A percentile compares a stretch with the other conserved stretches of the same genome.
Evolutionary conservation across 176 grass and related monocot genomes (phyloP).

Genomic region (Zea luxurians): DNA sequence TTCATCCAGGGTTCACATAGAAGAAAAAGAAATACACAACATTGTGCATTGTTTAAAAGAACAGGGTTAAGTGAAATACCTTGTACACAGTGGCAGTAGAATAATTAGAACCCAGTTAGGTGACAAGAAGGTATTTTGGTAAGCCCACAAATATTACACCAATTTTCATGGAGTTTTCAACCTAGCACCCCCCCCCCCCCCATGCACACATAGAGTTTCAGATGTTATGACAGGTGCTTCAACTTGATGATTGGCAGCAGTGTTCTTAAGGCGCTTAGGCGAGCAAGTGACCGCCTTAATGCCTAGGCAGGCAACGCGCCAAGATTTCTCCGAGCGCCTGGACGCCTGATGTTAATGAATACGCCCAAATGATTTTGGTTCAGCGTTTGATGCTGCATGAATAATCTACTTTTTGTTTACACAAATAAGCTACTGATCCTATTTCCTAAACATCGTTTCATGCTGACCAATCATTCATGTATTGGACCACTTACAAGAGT

Average conservation of each 20-base stretch:
- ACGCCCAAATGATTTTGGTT: background rate
- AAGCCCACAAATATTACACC: background rate
- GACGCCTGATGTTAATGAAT: background rate
- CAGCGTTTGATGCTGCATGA: background rate
- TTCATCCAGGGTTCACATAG: background rate
- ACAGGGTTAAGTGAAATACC: background rate
- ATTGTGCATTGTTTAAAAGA: slow-evolving; percentile 23
- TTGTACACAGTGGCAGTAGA: background rate
- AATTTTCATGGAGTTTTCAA: slow-evolving; percentile 24
- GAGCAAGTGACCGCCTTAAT: too few relatives aligned
- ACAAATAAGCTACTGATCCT: background rate
- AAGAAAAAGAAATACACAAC: background rate
- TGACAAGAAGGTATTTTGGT: background rate
- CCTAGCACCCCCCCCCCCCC: background rate
- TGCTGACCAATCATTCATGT: slow-evolving; percentile 2
- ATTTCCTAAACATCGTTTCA: background rate
- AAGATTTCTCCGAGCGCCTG: too few relatives aligned
- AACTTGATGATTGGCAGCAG: background rate
- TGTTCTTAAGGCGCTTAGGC: too few relatives aligned
- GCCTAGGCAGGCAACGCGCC: too few relatives aligned
- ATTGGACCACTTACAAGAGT: too few relatives aligned
- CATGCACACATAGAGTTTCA: background rate
- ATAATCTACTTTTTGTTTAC: background rate
- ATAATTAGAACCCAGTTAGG: slow-evolving; percentile 9
- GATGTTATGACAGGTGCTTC: background rate